Conservation (phyloP, 371 early-diverging fungal genomes). For the Rhizopus sp. region DNA sequence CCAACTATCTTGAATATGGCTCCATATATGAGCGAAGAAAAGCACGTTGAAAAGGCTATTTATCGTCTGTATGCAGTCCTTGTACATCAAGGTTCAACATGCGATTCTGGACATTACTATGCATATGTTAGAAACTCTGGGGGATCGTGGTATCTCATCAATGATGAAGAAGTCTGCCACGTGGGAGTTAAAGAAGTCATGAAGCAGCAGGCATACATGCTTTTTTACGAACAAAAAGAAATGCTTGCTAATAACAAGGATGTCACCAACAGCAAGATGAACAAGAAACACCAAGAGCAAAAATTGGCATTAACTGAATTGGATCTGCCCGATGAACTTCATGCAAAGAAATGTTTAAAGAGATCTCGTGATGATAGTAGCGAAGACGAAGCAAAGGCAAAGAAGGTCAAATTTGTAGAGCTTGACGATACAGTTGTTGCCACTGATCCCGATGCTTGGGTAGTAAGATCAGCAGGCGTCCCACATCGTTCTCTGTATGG, state of each 20-base stretch:
- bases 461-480: slow-evolving; percentile 15
- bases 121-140: slow-evolving; percentile 68
- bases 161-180: slow-evolving; percentile 70
- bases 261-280: not conserved
- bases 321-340: not conserved
- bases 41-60: slow-evolving; percentile 19
- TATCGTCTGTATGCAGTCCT: slow-evolving; percentile 79
- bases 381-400: not conserved
- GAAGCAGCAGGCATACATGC: slow-evolving; percentile 77
- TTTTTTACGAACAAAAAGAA: slow-evolving; percentile 64
- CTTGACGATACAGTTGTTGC: slow-evolving; percentile 4
- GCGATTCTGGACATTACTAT: slow-evolving; percentile 81
- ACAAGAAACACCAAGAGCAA: not conserved
- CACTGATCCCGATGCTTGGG: slow-evolving; percentile 24
- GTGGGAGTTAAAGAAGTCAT: slow-evolving; percentile 71
- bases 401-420: not conserved
- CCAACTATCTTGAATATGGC: slow-evolving; percentile 54
- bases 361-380: slow-evolving; percentile 1
- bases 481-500: slow-evolving; percentile 36
- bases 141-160: slow-evolving; percentile 79
- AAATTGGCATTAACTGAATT: not conserved
- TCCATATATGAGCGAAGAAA: slow-evolving; percentile 44
- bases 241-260: not conserved
- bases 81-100: slow-evolving; percentile 73
- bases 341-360: slow-evolving; percentile 7